Percentiles rank a stretch among this genome's conserved stretches.
These are phyloP conservation scores for Favolaschia claudopus DNA, from an alignment of 768 basidiomycete species.

Conservation along the genomic window DNA sequence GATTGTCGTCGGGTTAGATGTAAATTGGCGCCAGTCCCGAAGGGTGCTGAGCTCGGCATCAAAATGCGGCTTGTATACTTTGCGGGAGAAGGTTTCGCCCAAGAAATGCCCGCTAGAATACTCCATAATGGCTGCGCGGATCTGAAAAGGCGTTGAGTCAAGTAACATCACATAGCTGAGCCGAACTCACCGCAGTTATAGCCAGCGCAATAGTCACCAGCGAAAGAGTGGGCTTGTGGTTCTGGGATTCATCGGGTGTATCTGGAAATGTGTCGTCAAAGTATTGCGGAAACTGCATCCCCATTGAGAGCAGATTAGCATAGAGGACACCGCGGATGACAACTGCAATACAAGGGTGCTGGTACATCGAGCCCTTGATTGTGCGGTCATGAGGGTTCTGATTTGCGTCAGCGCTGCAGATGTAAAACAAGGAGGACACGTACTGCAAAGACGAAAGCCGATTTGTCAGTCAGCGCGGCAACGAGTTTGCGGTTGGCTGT, in stretches of 20 bases:
- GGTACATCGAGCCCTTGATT: neutral
- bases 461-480: neutral
- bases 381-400: conserved; percentile 1
- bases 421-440: neutral
- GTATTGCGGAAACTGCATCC: conserved; percentile 2
- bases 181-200: neutral
- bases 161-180: neutral
- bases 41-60: conserved; percentile 6
- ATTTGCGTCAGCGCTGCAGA: neutral
- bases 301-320: neutral
- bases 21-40: neutral
- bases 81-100: neutral
- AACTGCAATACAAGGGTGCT: neutral
- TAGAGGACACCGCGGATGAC: neutral
- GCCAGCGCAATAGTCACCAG: neutral
- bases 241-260: neutral
- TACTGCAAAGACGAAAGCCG: neutral
- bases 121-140: conserved; percentile 5
- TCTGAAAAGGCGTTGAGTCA: neutral
- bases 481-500: neutral
- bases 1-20: neutral
- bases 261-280: conserved; percentile 1
- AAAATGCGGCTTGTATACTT: neutral
- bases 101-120: conserved; percentile 5
- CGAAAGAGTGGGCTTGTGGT: neutral